Conservation (phyloP, 768 basidiomycete genomes). For the Porpolomopsis calyptriformis region DNA sequence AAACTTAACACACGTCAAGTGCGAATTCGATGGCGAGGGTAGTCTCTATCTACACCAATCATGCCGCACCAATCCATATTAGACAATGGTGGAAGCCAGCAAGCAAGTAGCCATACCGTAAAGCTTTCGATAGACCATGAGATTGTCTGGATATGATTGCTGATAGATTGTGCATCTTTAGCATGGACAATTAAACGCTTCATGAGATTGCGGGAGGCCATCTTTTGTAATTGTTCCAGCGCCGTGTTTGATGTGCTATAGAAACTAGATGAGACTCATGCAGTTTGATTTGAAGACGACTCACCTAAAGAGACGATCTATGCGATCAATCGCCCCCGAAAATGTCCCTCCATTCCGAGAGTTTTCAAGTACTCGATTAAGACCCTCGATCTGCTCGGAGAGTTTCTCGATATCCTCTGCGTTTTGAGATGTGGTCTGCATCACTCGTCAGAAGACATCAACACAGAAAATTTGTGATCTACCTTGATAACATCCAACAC, state of each 20-base stretch:
- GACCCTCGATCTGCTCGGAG: neutral
- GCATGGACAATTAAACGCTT: neutral
- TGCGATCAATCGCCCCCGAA: neutral
- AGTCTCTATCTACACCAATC: slow-evolving; percentile 8
- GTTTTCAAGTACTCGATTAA: neutral
- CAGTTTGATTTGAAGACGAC: neutral
- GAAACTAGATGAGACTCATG: neutral
- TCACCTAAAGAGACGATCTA: slow-evolving; percentile 3
- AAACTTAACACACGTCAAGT: neutral
- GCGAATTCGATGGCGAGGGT: slow-evolving; percentile 5
- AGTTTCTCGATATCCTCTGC: too few species aligned
- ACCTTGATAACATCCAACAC: too few species aligned
- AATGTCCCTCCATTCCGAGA: neutral
- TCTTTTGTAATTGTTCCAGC: neutral
- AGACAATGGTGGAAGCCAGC: neutral
- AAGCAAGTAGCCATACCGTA: neutral
- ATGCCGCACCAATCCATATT: too few species aligned
- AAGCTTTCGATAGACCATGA: slow-evolving; percentile 5
- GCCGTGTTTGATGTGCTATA: neutral
- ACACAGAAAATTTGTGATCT: too few species aligned
- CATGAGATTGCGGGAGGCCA: neutral
- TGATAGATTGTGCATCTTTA: neutral
- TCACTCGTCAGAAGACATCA: too few species aligned
- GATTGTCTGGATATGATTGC: slow-evolving; percentile 2
- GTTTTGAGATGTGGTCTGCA: too few species aligned